A percentile compares a stretch with the other conserved stretches of the same genome.
Conservation (phyloP, 1,284 basidiomycete species). For the Waitea zeae region DNA sequence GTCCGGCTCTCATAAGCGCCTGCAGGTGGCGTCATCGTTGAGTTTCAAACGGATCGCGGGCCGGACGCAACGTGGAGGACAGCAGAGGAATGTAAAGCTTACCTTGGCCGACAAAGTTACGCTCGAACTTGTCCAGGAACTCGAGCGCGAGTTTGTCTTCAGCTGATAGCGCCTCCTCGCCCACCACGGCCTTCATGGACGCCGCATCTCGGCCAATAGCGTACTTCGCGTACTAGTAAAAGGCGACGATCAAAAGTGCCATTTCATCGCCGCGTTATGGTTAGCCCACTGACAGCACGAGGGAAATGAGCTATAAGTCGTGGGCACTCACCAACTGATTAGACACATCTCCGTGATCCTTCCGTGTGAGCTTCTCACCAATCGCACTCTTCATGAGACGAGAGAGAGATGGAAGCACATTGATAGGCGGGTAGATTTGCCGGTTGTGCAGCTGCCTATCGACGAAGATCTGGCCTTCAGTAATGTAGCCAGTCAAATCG, state of each 20-base stretch:
- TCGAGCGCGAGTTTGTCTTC: slow-evolving; percentile 92
- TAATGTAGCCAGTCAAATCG: slow-evolving; percentile 98
- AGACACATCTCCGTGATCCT: slow-evolving; percentile 97
- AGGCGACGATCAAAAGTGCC: slow-evolving; percentile 6
- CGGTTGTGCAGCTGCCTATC: slow-evolving; percentile 89
- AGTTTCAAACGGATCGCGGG: too few relatives aligned
- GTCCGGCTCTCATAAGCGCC: slow-evolving; percentile 91
- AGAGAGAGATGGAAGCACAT: slow-evolving; percentile 95
- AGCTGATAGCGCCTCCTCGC: slow-evolving; percentile 88
- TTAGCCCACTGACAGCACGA: neutral
- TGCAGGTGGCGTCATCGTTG: slow-evolving; percentile 13
- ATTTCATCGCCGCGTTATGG: neutral
- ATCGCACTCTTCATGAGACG: slow-evolving; percentile 99
- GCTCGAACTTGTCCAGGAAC: slow-evolving; percentile 91
- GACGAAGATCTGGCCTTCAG: slow-evolving; percentile 97
- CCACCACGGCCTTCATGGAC: slow-evolving; percentile 98
- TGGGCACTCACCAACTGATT: slow-evolving; percentile 71
- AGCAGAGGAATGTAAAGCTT: slow-evolving; percentile 10
- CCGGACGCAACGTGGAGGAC: too few relatives aligned
- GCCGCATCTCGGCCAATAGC: slow-evolving; percentile 96
- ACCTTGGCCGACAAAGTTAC: slow-evolving; percentile 91
- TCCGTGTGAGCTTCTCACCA: slow-evolving; percentile 92
- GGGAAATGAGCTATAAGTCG: neutral
- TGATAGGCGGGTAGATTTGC: slow-evolving; percentile 99
- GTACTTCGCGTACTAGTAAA: slow-evolving; percentile 80